Evolutionary conservation across 2,329 filamentous ascomycete genomes (phyloP), one percentile per base, ranked within the genome.

Genomic region (Lachnellula hyalina): DNA sequence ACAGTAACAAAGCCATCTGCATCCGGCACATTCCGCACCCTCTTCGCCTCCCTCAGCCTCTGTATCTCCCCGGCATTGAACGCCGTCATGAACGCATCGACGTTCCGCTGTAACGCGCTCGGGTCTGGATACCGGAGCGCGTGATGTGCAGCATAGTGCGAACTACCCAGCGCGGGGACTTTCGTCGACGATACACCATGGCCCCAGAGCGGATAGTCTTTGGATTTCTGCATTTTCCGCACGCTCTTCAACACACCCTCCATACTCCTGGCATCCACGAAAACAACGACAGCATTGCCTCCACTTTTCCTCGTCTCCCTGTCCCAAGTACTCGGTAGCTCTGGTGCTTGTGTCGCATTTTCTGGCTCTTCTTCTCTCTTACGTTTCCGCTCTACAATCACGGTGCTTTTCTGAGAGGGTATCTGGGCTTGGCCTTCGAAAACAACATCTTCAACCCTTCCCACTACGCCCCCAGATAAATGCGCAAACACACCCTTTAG

Each of bases 1-100:
- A 99, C 94, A 3, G 92, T 97, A 48, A 97, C 81, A 70, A 99
- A 99, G 2, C 94, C 94, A 71, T 99, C 94, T 67, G 90, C 92
- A 70, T 99, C 94, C 0, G 93, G 90, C 65, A 90, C 85, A 63
- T 87, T 86, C 57, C 89, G 84, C 58, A 86, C 75, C 53, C 81
- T 75, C 73, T 82, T 84, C 68, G 74, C 87, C 68, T 76, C 79
- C 73, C 75, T 85, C 61, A 67, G 79, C 63, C 77, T 85, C 72
- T 77, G 86, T 73, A 71, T 83, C 77, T 81, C 88, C 74, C 77
- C 89, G 74, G 68, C 81, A 74, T 78, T 87, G 74, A 91, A 97
- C n/a, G 84, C 77, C 21, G 82, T 80, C 79, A 97, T 96, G 76
- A 91, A 97, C 36, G 85, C 83, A 67, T 96, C 91, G 23, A 96